Conservation (phyloP, 2,329 filamentous ascomycete species). For the Diaporthe vaccinii region DNA sequence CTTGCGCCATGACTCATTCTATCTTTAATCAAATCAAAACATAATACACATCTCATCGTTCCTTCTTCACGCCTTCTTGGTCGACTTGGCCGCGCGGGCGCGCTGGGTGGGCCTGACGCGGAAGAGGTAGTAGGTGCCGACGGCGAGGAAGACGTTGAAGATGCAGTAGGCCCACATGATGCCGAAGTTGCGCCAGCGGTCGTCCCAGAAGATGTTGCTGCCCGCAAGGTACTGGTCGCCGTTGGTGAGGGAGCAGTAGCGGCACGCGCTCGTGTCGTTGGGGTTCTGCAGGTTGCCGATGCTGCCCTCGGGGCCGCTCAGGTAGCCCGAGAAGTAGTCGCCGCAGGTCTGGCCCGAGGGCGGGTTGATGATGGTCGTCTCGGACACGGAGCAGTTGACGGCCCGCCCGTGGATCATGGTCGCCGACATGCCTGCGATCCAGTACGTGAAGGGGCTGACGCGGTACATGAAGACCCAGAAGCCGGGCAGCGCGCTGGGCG, state of each 20-base stretch:
- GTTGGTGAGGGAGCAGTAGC: constrained; percentile 74
- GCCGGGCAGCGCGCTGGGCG: constrained; percentile 69
- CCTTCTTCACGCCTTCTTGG: constrained; percentile 18
- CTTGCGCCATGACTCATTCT: constrained; percentile 15
- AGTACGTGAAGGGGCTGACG: constrained; percentile 76
- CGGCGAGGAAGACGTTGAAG: constrained; percentile 73
- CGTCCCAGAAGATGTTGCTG: constrained; percentile 62
- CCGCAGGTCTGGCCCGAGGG: constrained; percentile 73
- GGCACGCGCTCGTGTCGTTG: constrained; percentile 67
- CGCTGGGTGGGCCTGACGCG: constrained; percentile 57
- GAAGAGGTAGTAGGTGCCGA: constrained; percentile 74
- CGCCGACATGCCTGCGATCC: constrained; percentile 75
- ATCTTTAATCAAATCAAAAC: constrained; percentile 6
- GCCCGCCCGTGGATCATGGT: constrained; percentile 71
- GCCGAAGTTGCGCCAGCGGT: constrained; percentile 79
- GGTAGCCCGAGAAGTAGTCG: constrained; percentile 72
- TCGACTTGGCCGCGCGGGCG: neutral
- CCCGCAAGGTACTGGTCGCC: constrained; percentile 71
- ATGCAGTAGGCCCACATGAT: constrained; percentile 76
- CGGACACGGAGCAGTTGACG: constrained; percentile 66
- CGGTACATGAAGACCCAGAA: constrained; percentile 88
- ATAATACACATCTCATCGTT: neutral
- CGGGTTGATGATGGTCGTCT: constrained; percentile 75
- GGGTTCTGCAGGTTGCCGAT: constrained; percentile 75
- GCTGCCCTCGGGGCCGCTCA: constrained; percentile 51